A percentile compares a stretch with the other conserved stretches of the same genome.
These are phyloP conservation scores for Citeromyces matritensis DNA, from an alignment of 805 yeast species.

Conservation along the genomic window DNA sequence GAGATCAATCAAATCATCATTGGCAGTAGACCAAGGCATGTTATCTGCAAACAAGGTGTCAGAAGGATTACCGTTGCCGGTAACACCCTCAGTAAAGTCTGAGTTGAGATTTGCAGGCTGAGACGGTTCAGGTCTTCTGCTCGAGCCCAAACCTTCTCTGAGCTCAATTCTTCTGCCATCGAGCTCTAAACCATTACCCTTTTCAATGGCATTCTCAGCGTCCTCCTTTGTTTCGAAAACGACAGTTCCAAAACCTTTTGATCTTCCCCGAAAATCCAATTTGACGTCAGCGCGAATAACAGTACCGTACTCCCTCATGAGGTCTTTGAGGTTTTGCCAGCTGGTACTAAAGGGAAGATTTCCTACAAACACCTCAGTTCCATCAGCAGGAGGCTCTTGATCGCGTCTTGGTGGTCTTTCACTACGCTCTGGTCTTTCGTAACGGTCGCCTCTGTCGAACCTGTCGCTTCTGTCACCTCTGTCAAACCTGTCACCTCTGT, in stretches of 20 bases:
- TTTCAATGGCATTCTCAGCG: conserved; percentile 57
- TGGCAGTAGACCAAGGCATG: conserved; percentile 82
- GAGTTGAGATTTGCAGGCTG: conserved; percentile 18
- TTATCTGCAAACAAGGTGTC: conserved; percentile 55
- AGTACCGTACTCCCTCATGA: conserved; percentile 64
- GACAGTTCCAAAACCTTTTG: conserved; percentile 81
- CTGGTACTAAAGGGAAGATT: conserved; percentile 71
- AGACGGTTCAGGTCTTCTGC: conserved; percentile 4
- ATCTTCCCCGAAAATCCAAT: conserved; percentile 50
- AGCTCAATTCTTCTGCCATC: conserved; percentile 74
- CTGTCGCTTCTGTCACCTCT: conserved; percentile 8
- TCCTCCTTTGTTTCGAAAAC: conserved; percentile 49
- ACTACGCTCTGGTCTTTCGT: conserved; percentile 1
- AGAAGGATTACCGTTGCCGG: conserved; percentile 45
- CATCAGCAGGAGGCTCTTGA: conserved; percentile 10
- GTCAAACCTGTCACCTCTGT: conserved; percentile 4
- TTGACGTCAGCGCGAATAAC: conserved; percentile 76
- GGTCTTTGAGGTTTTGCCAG: conserved; percentile 79
- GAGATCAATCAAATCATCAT: conserved; percentile 69
- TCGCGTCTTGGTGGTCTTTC: conserved; percentile 5
- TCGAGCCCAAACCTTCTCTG: conserved; percentile 45
- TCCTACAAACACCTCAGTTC: conserved; percentile 55
- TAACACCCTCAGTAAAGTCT: conserved; percentile 53
- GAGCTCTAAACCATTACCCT: conserved; percentile 51
- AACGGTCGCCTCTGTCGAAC: conserved; percentile 14